Conservation (phyloP, 2,329 filamentous ascomycete species). For the Aspergillus felis region DNA sequence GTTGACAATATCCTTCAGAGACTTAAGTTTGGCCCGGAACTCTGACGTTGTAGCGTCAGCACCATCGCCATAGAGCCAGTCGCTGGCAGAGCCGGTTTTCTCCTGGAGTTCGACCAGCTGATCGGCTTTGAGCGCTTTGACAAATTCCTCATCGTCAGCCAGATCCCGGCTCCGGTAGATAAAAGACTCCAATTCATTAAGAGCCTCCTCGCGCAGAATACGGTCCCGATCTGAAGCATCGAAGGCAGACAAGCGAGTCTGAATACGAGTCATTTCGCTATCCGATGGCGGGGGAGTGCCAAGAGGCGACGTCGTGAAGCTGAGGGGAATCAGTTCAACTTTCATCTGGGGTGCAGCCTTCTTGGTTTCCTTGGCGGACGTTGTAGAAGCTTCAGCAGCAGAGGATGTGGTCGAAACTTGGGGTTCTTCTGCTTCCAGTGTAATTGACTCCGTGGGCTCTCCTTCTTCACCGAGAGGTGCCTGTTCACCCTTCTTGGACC, state of each 20-base stretch:
- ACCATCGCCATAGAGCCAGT: constrained; percentile 90
- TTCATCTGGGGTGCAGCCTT: constrained; percentile 43
- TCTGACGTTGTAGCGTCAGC: constrained; percentile 69
- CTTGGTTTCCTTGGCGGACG: constrained; percentile 42
- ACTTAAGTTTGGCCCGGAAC: constrained; percentile 71
- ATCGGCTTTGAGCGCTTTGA: constrained; percentile 64
- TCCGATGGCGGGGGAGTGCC: constrained; percentile 36
- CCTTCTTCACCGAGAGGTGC: constrained; percentile 62
- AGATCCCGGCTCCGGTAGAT: constrained; percentile 87
- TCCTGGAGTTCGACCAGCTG: constrained; percentile 65
- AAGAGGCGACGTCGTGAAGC: constrained; percentile 47
- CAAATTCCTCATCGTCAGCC: constrained; percentile 71
- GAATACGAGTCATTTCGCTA: constrained; percentile 48
- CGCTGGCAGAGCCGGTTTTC: constrained; percentile 65
- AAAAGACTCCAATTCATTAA: constrained; percentile 90
- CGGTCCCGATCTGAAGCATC: constrained; percentile 79
- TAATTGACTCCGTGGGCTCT: constrained; percentile 46
- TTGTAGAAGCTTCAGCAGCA: constrained; percentile 46
- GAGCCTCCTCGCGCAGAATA: constrained; percentile 71
- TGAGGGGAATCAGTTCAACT: constrained; percentile 50
- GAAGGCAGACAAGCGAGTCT: constrained; percentile 76
- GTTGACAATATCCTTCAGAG: constrained; percentile 70
- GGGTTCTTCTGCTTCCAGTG: constrained; percentile 42
- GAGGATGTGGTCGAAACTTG: constrained; percentile 44
- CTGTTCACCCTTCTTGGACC: constrained; percentile 84